These are phyloP conservation scores for Stentor roeselii DNA, from an alignment of 73 alveolate species.

Conservation along the genomic window DNA sequence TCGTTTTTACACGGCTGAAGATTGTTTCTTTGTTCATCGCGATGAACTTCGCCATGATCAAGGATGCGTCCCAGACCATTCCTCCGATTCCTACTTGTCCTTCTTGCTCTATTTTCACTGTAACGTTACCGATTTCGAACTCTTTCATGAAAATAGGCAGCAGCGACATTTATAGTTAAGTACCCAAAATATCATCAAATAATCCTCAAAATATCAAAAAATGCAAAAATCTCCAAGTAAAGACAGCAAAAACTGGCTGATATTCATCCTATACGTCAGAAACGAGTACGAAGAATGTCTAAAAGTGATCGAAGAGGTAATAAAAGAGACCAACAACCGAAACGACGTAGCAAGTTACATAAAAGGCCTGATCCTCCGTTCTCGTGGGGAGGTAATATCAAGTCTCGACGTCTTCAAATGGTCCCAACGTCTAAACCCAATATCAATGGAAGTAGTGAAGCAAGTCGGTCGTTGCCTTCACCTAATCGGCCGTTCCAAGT, in stretches of 20 bases:
- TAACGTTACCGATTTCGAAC: conserved; percentile 23
- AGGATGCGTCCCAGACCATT: conserved; percentile 27
- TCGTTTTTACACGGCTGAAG: not conserved
- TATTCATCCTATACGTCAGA: conserved; percentile 68
- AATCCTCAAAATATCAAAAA: too few species aligned
- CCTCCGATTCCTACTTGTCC: conserved; percentile 33
- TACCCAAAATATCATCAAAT: too few species aligned
- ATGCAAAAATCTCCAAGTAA: conserved; percentile 28
- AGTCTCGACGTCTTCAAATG: conserved; percentile 80
- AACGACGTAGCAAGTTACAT: conserved; percentile 72
- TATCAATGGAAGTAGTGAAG: conserved; percentile 66
- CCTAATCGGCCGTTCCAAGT: conserved; percentile 87
- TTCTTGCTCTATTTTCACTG: conserved; percentile 23
- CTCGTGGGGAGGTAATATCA: conserved; percentile 75
- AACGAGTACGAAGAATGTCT: conserved; percentile 81
- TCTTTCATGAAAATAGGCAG: conserved; percentile 19
- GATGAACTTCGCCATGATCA: conserved; percentile 4
- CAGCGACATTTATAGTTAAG: conserved; percentile 13
- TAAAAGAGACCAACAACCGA: conserved; percentile 55
- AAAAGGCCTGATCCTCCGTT: conserved; percentile 80
- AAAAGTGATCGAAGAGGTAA: conserved; percentile 62
- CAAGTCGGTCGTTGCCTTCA: conserved; percentile 91
- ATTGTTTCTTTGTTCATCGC: not conserved
- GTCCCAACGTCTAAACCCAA: conserved; percentile 69
- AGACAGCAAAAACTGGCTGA: conserved; percentile 63